Percentiles rank a stretch among this genome's conserved stretches.
These are phyloP conservation scores for Podila epigama DNA, from an alignment of 192 early-diverging fungal genomes.

Conservation along the genomic window DNA sequence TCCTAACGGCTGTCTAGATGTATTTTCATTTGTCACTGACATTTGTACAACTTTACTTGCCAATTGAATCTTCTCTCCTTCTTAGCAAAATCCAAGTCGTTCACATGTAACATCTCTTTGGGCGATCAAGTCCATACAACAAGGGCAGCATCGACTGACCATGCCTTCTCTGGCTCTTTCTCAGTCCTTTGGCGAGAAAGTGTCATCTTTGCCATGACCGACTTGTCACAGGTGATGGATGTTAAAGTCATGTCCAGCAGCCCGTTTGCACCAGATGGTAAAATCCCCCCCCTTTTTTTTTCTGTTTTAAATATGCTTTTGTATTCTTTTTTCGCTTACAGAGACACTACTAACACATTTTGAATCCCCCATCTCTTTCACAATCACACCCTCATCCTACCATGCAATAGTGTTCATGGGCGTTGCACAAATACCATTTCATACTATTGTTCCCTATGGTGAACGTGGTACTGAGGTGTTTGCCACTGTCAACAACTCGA, in stretches of 20 bases:
- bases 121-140: conserved; percentile 33
- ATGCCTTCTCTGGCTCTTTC: conserved; percentile 20
- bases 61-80: not conserved
- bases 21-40: not conserved
- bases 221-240: conserved; percentile 15
- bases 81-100: conserved; percentile 35
- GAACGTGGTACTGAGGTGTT: conserved; percentile 35
- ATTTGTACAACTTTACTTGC: not conserved
- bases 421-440: conserved; percentile 16
- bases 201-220: conserved; percentile 28
- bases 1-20: not conserved
- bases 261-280: conserved; percentile 38
- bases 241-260: conserved; percentile 30
- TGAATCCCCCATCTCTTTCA: not conserved
- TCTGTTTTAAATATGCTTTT: too few species aligned
- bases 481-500: not conserved
- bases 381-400: not conserved
- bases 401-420: conserved; percentile 14
- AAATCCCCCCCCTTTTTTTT: not conserved
- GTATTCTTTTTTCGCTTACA: not conserved
- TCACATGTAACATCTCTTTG: conserved; percentile 19
- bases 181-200: conserved; percentile 37
- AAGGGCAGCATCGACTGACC: not conserved
- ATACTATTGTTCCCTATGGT: conserved; percentile 24
- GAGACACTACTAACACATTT: not conserved